phyloP scores from a whole-genome alignment of 495 filamentous ascomycete genomes.

The Halenospora varia region DNA sequence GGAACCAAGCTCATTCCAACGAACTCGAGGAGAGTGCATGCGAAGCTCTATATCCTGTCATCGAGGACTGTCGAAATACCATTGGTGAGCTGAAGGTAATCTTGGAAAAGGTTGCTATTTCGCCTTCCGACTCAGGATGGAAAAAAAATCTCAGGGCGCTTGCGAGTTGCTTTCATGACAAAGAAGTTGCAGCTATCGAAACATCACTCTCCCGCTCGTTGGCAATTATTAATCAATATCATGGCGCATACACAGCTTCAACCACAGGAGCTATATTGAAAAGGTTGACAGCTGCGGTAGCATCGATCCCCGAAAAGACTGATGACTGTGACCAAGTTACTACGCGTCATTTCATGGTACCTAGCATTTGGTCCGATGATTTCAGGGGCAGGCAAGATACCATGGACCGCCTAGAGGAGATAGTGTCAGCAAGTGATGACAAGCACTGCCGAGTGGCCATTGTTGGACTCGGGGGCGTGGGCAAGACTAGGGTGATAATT shows the following conservation, averaged over 20 bases:
- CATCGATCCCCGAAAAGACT: neutral
- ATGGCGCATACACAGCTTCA: neutral
- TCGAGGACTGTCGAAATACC: neutral
- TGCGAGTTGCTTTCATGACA: neutral
- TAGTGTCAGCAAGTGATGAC: too few species aligned
- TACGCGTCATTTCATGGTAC: too few species aligned
- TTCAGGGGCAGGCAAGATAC: too few species aligned
- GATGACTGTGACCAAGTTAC: too few species aligned
- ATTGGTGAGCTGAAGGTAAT: neutral
- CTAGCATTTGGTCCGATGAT: too few species aligned
- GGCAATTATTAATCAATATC: constrained; percentile 1
- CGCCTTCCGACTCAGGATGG: neutral
- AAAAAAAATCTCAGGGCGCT: neutral
- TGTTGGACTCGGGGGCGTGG: neutral
- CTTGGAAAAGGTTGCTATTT: neutral
- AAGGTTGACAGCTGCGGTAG: neutral
- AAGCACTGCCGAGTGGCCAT: neutral
- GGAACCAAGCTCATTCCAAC: neutral
- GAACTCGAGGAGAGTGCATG: neutral
- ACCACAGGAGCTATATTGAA: neutral
- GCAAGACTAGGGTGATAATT: neutral
- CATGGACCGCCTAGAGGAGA: too few species aligned
- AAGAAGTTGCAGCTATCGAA: neutral
- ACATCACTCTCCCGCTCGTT: neutral
- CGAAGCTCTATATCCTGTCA: neutral